Evolutionary conservation across 2,329 filamentous ascomycete genomes (phyloP).

Genomic region (Claviceps africana): DNA sequence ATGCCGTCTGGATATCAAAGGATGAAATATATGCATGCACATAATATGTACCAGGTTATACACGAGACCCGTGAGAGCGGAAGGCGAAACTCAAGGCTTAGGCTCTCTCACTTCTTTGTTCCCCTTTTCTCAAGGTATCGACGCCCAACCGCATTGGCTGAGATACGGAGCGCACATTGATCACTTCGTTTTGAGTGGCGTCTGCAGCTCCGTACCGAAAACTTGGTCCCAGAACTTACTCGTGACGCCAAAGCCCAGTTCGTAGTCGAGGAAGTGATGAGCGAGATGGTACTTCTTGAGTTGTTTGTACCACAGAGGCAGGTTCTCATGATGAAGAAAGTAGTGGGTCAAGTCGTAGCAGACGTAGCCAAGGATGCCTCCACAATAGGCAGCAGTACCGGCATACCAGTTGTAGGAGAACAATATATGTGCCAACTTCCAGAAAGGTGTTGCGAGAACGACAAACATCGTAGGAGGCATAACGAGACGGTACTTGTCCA

Average conservation of each 20-base stretch:
- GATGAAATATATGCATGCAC: constrained; percentile 2
- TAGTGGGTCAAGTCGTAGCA: constrained; percentile 97
- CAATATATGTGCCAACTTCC: constrained; percentile 70
- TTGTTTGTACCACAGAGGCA: constrained; percentile 77
- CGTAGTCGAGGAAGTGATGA: constrained; percentile 95
- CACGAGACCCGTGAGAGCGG: background rate
- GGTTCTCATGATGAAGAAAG: constrained; percentile 90
- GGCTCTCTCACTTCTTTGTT: background rate
- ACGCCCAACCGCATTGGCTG: background rate
- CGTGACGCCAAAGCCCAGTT: constrained; percentile 94
- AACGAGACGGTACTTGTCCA: constrained; percentile 93
- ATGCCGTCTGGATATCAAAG: constrained; percentile 2
- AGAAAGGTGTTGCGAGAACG: constrained; percentile 75
- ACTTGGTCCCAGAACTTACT: constrained; percentile 90
- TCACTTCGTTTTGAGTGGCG: constrained; percentile 21
- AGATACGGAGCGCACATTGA: background rate
- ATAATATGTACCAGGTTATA: constrained; percentile 6
- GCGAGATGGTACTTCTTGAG: constrained; percentile 96
- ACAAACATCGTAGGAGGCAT: constrained; percentile 90
- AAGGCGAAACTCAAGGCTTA: background rate
- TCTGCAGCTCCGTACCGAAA: constrained; percentile 70
- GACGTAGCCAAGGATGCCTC: constrained; percentile 88
- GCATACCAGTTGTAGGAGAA: constrained; percentile 79
- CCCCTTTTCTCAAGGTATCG: background rate
- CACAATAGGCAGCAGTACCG: constrained; percentile 66